phyloP scores from a whole-genome alignment of 352 stramenopile species.

The Phytophthora pluvialis region DNA sequence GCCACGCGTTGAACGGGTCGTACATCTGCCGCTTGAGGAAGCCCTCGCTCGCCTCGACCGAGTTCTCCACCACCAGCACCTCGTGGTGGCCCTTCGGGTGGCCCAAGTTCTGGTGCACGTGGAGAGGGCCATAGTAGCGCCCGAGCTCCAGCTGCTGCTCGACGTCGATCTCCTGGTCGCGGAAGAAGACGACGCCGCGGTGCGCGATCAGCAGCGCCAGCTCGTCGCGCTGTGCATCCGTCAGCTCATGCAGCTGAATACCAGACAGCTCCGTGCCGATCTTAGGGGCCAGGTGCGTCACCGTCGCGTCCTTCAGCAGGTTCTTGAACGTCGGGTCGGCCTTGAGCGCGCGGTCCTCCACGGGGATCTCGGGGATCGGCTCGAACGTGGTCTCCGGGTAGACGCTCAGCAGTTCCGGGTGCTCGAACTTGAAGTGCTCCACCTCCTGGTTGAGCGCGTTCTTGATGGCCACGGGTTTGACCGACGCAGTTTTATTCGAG shows the following conservation, averaged over 20 bases:
- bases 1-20: constrained; percentile 41
- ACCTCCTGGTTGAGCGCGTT: constrained; percentile 24
- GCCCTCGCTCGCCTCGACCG: constrained; percentile 7
- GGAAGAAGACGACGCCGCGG: constrained; percentile 24
- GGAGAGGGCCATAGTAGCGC: constrained; percentile 18
- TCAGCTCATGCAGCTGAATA: constrained; percentile 19
- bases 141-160: constrained; percentile 19
- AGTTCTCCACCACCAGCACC: constrained; percentile 21
- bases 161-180: constrained; percentile 19
- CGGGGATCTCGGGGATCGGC: constrained; percentile 37
- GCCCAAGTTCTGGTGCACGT: constrained; percentile 25
- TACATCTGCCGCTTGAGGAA: constrained; percentile 32
- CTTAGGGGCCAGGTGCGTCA: constrained; percentile 17
- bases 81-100: constrained; percentile 14
- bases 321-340: constrained; percentile 48
- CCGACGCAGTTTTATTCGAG: not conserved
- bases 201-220: constrained; percentile 14
- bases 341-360: constrained; percentile 38
- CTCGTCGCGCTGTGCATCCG: constrained; percentile 16
- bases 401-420: constrained; percentile 32
- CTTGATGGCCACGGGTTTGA: constrained; percentile 12
- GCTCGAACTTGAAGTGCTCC: constrained; percentile 25
- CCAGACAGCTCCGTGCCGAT: constrained; percentile 17
- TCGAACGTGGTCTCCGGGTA: constrained; percentile 36
- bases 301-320: constrained; percentile 20